Percentiles rank a stretch among this genome's conserved stretches.
Conservation (phyloP, 2,329 filamentous ascomycete genomes). For the Sodiomyces alkalinus region DNA sequence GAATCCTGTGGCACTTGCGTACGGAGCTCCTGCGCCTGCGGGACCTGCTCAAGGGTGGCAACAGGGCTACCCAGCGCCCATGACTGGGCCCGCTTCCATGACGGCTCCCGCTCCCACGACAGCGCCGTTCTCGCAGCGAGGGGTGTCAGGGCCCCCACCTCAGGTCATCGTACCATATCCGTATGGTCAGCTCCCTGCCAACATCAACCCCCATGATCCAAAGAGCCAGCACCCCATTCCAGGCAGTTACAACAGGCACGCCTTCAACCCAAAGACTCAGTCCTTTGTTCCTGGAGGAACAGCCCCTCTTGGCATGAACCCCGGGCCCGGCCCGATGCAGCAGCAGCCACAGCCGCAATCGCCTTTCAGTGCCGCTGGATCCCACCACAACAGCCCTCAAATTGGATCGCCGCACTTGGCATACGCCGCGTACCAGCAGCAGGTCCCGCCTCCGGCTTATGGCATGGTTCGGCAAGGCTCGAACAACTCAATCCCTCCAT, state of each 20-base stretch:
- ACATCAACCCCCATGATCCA: slow-evolving; percentile 54
- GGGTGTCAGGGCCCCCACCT: slow-evolving; percentile 12
- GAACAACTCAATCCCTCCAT: slow-evolving; percentile 36
- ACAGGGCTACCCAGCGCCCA: slow-evolving; percentile 13
- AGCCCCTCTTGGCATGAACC: no score
- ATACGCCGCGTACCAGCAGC: slow-evolving; percentile 32
- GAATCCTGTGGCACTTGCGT: slow-evolving; percentile 19
- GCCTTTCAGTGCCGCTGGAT: slow-evolving; percentile 30
- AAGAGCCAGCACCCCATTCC: slow-evolving; percentile 71
- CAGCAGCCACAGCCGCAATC: slow-evolving; percentile 29
- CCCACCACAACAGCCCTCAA: slow-evolving; percentile 38
- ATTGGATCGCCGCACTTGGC: slow-evolving; percentile 34
- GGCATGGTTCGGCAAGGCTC: slow-evolving; percentile 42
- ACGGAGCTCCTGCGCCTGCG: slow-evolving; percentile 17
- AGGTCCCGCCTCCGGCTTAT: slow-evolving; percentile 29
- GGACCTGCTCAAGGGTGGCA: slow-evolving; percentile 21
- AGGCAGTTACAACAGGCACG: slow-evolving; percentile 68
- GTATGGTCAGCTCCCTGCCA: slow-evolving; percentile 63
- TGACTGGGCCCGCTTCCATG: slow-evolving; percentile 13
- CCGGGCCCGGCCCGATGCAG: slow-evolving; percentile 32
- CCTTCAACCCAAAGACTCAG: slow-evolving; percentile 89
- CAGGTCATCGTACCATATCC: slow-evolving; percentile 43
- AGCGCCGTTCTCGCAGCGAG: slow-evolving; percentile 11
- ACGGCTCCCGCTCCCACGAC: slow-evolving; percentile 12
- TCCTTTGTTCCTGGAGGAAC: slow-evolving; percentile 63